A percentile compares a stretch with the other conserved stretches of the same genome.
phyloP scores from a whole-genome alignment of 495 filamentous ascomycete genomes.

The Podospora conica region DNA sequence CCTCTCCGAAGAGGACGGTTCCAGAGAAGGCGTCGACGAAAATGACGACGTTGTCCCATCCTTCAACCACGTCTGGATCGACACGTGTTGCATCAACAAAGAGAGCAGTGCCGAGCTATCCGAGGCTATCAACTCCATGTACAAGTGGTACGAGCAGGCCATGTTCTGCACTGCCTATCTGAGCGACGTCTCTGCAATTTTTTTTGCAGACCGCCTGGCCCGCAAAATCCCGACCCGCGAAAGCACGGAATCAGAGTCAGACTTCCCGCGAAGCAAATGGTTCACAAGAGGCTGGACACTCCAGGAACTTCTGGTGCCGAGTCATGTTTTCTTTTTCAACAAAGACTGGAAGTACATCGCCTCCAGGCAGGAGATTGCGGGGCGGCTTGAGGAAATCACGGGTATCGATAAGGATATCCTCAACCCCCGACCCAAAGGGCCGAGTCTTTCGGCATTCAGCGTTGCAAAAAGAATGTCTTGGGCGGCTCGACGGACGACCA shows the following conservation, averaged over 20 bases:
- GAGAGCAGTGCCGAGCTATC: background rate
- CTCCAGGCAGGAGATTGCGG: constrained; percentile 8
- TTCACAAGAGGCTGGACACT: constrained; percentile 40
- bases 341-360: constrained; percentile 25
- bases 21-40: no score
- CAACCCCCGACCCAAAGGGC: background rate
- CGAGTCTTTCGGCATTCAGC: background rate
- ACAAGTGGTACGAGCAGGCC: constrained; percentile 23
- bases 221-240: no score
- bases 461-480: constrained; percentile 19
- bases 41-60: no score
- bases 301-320: constrained; percentile 36
- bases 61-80: background rate
- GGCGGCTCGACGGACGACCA: constrained; percentile 17
- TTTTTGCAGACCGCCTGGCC: no score
- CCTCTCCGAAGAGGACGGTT: no score
- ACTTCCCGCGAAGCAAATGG: constrained; percentile 21
- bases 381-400: constrained; percentile 18
- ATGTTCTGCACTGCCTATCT: constrained; percentile 30
- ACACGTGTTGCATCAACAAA: background rate
- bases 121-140: constrained; percentile 20
- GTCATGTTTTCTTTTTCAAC: constrained; percentile 27
- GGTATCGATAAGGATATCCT: constrained; percentile 17
- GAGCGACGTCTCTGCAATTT: constrained; percentile 21
- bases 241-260: background rate